A percentile compares a stretch with the other conserved stretches of the same genome.
phyloP scores from a whole-genome alignment of 192 early-diverging fungal genomes.

The Spizellomyces sp. region DNA sequence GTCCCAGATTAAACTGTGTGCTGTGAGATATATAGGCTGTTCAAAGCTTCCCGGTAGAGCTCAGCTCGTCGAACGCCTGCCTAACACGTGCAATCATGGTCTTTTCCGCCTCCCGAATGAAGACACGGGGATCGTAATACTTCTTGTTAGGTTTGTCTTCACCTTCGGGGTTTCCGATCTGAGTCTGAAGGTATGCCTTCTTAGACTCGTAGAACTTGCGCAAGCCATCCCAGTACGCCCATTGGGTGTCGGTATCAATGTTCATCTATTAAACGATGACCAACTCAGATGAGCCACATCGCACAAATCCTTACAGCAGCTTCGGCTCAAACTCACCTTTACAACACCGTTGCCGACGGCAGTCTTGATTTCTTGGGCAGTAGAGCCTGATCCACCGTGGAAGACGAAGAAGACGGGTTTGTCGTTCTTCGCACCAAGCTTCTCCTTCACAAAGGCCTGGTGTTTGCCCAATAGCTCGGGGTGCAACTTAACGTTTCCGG shows the following conservation, averaged over 20 bases:
- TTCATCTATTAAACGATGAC: conserved; percentile 71
- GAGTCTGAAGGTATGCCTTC: conserved; percentile 85
- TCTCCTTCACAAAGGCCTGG: conserved; percentile 78
- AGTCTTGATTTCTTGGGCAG: conserved; percentile 76
- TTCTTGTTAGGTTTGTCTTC: conserved; percentile 98
- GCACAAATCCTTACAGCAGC: not conserved
- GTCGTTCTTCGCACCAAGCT: conserved; percentile 57
- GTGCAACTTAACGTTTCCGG: conserved; percentile 91
- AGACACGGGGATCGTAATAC: conserved; percentile 95
- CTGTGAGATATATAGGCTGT: not conserved
- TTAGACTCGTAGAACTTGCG: conserved; percentile 84
- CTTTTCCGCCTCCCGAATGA: conserved; percentile 89
- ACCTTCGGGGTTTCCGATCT: conserved; percentile 96
- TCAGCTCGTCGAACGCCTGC: conserved; percentile 77
- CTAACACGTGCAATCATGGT: conserved; percentile 81
- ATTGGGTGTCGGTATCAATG: conserved; percentile 98
- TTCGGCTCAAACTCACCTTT: conserved; percentile 52
- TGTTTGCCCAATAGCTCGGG: conserved; percentile 92
- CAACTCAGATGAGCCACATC: not conserved
- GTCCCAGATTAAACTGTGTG: too few species aligned
- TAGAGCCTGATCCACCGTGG: conserved; percentile 95
- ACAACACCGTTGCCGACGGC: conserved; percentile 84
- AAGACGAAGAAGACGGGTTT: conserved; percentile 96
- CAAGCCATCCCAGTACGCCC: conserved; percentile 91
- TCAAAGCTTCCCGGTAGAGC: conserved; percentile 26